A percentile compares a stretch with the other conserved stretches of the same genome.
phyloP scores from a whole-genome alignment of 192 early-diverging fungal species.

The Linnemannia hyalina region DNA sequence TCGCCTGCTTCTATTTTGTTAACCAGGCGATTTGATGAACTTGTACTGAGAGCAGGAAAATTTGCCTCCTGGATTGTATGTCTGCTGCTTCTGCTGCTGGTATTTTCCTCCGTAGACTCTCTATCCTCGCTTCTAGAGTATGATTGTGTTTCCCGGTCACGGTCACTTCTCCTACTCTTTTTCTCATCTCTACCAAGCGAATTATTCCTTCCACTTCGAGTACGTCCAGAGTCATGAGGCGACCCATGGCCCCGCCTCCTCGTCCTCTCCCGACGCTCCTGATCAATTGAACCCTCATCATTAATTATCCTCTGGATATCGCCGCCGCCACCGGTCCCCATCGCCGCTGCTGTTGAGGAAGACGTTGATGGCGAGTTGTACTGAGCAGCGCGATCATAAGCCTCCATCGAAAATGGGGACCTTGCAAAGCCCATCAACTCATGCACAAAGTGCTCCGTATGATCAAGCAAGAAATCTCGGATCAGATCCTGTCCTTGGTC shows the following conservation, averaged over 20 bases:
- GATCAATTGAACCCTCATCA: background rate
- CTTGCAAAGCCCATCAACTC: conserved; percentile 48
- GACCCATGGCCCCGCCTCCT: background rate
- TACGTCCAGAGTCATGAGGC: background rate
- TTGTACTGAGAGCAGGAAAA: background rate
- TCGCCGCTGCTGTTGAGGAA: background rate
- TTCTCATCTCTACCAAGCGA: background rate
- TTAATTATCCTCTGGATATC: background rate
- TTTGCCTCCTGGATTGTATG: background rate
- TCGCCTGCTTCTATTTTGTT: background rate
- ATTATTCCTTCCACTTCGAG: background rate
- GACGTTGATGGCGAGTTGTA: conserved; percentile 11
- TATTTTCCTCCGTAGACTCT: background rate
- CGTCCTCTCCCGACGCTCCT: background rate
- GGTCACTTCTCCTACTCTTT: background rate
- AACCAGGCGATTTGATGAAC: background rate
- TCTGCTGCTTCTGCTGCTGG: background rate
- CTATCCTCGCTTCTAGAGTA: background rate
- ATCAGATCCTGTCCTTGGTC: conserved; percentile 40
- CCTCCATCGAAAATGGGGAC: conserved; percentile 40
- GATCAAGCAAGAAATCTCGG: conserved; percentile 37
- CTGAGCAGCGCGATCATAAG: conserved; percentile 36
- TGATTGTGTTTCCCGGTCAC: background rate
- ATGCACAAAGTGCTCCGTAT: conserved; percentile 48
- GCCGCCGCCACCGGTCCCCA: background rate